phyloP scores from a whole-genome alignment of 2,329 filamentous ascomycete species.

The Colletotrichum sp. region DNA sequence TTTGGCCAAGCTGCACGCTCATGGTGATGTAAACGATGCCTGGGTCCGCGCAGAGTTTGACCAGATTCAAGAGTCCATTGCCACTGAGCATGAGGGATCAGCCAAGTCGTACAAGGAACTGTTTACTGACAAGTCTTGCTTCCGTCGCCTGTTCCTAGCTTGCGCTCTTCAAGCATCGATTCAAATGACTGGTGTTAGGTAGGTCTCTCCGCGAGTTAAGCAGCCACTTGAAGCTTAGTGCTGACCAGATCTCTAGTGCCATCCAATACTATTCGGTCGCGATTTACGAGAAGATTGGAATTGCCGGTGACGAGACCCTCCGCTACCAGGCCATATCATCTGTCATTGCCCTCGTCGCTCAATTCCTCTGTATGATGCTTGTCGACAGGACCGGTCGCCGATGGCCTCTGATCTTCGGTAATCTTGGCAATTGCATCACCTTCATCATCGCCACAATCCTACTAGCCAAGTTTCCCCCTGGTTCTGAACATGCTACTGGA shows the following conservation, averaged over 20 bases:
- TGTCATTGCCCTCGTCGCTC: conserved; percentile 71
- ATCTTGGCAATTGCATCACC: conserved; percentile 71
- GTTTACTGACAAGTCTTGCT: conserved; percentile 65
- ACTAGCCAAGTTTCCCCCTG: conserved; percentile 63
- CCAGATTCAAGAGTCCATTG: conserved; percentile 71
- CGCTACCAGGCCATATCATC: conserved; percentile 80
- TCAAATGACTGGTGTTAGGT: conserved; percentile 21
- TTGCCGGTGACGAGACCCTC: conserved; percentile 66
- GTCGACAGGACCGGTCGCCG: conserved; percentile 76
- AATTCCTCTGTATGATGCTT: conserved; percentile 70
- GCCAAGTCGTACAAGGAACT: conserved; percentile 75
- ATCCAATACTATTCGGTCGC: conserved; percentile 77
- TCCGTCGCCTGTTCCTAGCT: conserved; percentile 75
- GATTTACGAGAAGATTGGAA: conserved; percentile 75
- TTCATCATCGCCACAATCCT: conserved; percentile 72
- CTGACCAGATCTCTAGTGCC: conserved; percentile 48
- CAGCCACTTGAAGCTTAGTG: not conserved
- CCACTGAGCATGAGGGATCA: conserved; percentile 69
- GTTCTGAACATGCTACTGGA: conserved; percentile 39
- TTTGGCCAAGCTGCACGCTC: conserved; percentile 71
- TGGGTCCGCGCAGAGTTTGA: conserved; percentile 77
- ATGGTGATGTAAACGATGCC: conserved; percentile 68
- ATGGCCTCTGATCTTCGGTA: conserved; percentile 74
- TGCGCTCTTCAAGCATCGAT: conserved; percentile 45
- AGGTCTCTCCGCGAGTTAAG: not conserved